Conservation (phyloP, 768 basidiomycete genomes). For the Tricholoma sp. region DNA sequence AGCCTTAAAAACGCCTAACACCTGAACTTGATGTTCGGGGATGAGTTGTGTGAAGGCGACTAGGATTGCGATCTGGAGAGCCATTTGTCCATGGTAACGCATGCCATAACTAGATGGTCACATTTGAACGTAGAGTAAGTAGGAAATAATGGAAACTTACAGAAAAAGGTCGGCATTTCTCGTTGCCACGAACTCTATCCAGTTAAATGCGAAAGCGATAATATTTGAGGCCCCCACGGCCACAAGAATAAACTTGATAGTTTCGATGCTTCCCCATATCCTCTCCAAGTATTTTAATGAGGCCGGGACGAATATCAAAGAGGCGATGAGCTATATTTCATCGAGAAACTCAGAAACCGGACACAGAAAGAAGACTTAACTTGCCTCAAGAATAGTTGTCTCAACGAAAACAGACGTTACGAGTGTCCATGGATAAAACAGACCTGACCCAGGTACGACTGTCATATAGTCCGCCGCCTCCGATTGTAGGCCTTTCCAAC, state of each 20-base stretch:
- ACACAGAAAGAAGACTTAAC: conserved; percentile 21
- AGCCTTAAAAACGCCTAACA: conserved; percentile 77
- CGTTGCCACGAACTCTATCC: conserved; percentile 77
- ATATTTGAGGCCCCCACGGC: conserved; percentile 79
- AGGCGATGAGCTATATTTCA: conserved; percentile 59
- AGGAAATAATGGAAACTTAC: conserved; percentile 39
- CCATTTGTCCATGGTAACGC: conserved; percentile 90
- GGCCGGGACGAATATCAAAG: conserved; percentile 73
- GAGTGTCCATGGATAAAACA: conserved; percentile 92
- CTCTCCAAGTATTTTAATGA: conserved; percentile 89
- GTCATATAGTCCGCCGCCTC: conserved; percentile 62
- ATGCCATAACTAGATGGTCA: conserved; percentile 64
- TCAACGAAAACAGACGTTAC: conserved; percentile 88
- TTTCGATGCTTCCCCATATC: conserved; percentile 88
- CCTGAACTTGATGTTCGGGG: conserved; percentile 95
- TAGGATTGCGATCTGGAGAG: conserved; percentile 80
- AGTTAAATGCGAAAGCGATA: conserved; percentile 83
- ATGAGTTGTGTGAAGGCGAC: conserved; percentile 98
- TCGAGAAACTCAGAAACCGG: conserved; percentile 7
- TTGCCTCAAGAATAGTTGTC: conserved; percentile 75
- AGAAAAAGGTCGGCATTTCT: conserved; percentile 70
- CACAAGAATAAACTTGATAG: conserved; percentile 77
- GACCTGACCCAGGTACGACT: conserved; percentile 72
- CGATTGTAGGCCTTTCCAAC: conserved; percentile 42
- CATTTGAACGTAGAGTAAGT: conserved; percentile 6